Base-by-base conservation (phyloP, 225 moss, liverwort and hornwort genomes). In the Marchantia paleacea region DNA sequence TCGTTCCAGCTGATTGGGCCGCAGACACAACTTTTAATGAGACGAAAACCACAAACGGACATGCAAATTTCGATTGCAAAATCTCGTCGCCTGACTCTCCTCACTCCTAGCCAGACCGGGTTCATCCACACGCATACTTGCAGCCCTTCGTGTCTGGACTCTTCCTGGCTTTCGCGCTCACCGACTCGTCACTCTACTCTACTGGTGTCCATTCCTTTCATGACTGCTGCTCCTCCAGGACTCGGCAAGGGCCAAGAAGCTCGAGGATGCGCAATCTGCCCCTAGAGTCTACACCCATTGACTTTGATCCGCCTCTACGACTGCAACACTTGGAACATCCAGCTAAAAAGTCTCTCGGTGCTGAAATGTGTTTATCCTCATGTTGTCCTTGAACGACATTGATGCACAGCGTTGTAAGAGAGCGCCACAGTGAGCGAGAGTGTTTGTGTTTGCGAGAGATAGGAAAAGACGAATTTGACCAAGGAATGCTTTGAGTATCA, bases 331-430 rank as follows among this genome's bases (percentile, higher is more conserved):
- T 63, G 63, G 63, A 63, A 8, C 19, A 20, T 63, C 63, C 19
- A 63, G 63, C 63, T 63, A 8, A n/a, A 63, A 63, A 63, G 63
- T 24, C 63, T 63, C 63, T 63, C 24, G 63, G 63, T 63, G 63
- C 8, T 20, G 24, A n/a, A 8, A 8, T 63, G 24, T n/a, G 63
- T 63, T 63, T 63, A 19, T 63, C 24, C 63, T 63, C 63, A 63
- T 63, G 63, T 63, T 63, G 63, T 63, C 63, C 63, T 63, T 20
- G 9, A 63, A 63, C 63, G 24, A 63, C 22, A 63, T n/a, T 63
- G 22, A 63, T 63, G 63, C 63, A 63, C 24, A 63, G 24, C 9
- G 8, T 63, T 7, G 63, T 1, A 13, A 63, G 19, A 9, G 22
- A 63, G 9, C 18, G 63, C 63, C 55, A 55, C 55, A 55, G 55